Evolutionary conservation across 371 early-diverging fungal genomes (phyloP), one percentile per base, ranked within the genome.

Genomic region (Mucor irregularis): DNA sequence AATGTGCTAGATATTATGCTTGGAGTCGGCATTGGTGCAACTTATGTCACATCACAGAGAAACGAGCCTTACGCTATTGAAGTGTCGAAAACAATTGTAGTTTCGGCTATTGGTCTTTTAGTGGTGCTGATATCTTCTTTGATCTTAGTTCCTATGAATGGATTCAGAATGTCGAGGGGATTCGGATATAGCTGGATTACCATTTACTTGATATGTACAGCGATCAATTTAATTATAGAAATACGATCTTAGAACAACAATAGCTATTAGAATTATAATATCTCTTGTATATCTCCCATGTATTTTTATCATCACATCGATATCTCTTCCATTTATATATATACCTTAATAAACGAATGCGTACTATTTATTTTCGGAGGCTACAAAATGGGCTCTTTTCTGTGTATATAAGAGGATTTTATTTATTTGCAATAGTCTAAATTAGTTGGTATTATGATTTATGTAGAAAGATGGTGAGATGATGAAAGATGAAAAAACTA

Each of bases 1-100:
- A n/a, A n/a, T n/a, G n/a, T n/a, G n/a, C n/a, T 51, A 86, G 86
- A 90, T 58, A 79, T 91, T 26, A 68, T 91, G 64, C 75, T 91
- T 3, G 90, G 92, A 13, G 69, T 91, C 5, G 92, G 92, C 24
- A 73, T 89, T 22, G 82, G 89, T 33, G 86, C 85, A 9, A 75
- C 78, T 0, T 82, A 78, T 65, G 70, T 82, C 10, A 84, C 82
- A 3, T 59, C 75, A 13, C 69, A 68, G 57, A 68, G 74, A 3
- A 62, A 67, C 10, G 65, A 63, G 10, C 72, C 73, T 19, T 80
- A 81, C 54, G 58, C 68, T 4, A 69, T 88, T 37, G 61, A 73
- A 14, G 50, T 85, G 13, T 79, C 80, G 6, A 71, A 76, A 9
- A 81, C 81, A 4, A 73, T 88, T 26, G 60, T 85, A 10, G 78